Percentiles rank a stretch among this genome's conserved stretches.
phyloP scores from a whole-genome alignment of 495 filamentous ascomycete genomes.

The Pseudevernia furfuracea region DNA sequence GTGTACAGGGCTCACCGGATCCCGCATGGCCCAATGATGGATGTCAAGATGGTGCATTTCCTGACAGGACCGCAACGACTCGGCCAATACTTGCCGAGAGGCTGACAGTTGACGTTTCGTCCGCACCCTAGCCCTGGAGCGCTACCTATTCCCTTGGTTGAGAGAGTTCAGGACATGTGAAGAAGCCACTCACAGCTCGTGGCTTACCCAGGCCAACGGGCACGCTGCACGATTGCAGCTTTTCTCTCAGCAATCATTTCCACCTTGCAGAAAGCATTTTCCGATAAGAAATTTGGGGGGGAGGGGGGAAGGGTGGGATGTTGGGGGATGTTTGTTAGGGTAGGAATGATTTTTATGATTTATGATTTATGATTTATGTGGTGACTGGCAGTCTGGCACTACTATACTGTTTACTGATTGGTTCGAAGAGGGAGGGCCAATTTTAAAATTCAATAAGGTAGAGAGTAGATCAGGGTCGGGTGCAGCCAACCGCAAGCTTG shows the following conservation, averaged over 20 bases:
- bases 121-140: background rate
- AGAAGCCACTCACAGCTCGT: background rate
- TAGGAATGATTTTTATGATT: too few species aligned
- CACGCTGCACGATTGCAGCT: background rate
- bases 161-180: background rate
- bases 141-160: too few species aligned
- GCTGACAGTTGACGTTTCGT: background rate
- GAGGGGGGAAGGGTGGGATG: too few species aligned
- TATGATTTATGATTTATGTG: background rate
- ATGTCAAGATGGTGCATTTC: background rate
- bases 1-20: background rate
- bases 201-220: background rate
- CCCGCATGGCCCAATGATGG: background rate
- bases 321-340: too few species aligned
- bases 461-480: background rate
- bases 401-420: too few species aligned
- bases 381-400: too few species aligned
- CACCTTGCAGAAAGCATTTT: background rate
- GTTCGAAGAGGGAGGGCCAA: background rate
- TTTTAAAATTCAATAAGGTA: background rate
- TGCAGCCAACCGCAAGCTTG: slow-evolving; percentile 1
- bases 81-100: background rate
- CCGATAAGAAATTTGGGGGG: too few species aligned
- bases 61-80: background rate
- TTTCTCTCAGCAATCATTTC: too few species aligned